Evolutionary conservation across 495 filamentous ascomycete species (phyloP), one percentile per base, ranked within the genome.

Genomic region (Glonium stellatum): DNA sequence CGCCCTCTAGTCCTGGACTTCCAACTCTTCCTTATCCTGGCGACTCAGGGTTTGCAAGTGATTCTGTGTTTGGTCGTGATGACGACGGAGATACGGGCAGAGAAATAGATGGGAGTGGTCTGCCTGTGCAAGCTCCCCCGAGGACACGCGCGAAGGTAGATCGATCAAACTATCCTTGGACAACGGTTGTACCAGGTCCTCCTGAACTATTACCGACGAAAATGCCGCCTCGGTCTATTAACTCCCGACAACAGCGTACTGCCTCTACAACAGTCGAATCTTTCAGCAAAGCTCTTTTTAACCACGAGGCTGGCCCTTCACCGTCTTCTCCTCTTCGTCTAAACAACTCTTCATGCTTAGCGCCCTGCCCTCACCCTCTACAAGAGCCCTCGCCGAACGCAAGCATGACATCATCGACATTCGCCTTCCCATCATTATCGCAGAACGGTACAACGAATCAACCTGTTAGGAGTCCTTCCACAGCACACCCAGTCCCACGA

Each of bases 1-100:
- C 54, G 5, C 67, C 67, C 22, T 67, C 67, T 21, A 67, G 64
- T 25, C 64, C 64, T 37, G 61, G 61, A 31, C 54, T 67, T 10
- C 67, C 67, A 0, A 48, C 64, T 8, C 49, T 65, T 12, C 58
- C 62, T 21, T 57, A 49, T 10, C 63, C 64, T 5, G 44, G 31
- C 15, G 67, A 69, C 44, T 67, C 67, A 19, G 64, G 64, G 10
- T 69, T 69, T 36, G 59, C 59, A 6, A 69, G 64, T 46, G 67
- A 69, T 44, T 47, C 57, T 19, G n/a, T 52, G 13, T 1, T 46
- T 25, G 56, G 55, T 15, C 61, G 59, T 5, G 59, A 64, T 21
- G 59, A 64, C 12, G 58, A 61, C 22, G 34, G 15, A 22, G 48
- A 55, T 11, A 49, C 8, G 52, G 35, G 9, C 46, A 23, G 22